phyloP scores from a whole-genome alignment of 805 yeast species.

The Wickerhamomyces sydowiorum region DNA sequence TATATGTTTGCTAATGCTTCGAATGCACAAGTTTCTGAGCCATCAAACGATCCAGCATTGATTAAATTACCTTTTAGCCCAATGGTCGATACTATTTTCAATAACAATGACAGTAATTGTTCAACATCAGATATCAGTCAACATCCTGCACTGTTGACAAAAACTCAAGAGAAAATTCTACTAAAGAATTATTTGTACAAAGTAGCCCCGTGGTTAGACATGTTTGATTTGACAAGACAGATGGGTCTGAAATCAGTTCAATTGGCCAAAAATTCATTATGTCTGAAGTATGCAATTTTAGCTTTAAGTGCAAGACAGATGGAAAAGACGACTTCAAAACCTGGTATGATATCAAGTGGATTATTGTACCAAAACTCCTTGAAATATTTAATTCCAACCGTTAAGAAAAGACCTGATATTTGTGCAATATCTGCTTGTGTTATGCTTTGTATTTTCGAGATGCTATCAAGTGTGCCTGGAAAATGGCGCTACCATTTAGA shows the following conservation, averaged over 20 bases:
- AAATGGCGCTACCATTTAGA: slow-evolving; percentile 34
- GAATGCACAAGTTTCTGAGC: slow-evolving; percentile 5
- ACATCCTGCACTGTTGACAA: slow-evolving; percentile 19
- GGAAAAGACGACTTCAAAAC: slow-evolving; percentile 21
- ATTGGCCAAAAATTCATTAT: slow-evolving; percentile 33
- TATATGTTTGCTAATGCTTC: slow-evolving; percentile 34
- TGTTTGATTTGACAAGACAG: slow-evolving; percentile 30
- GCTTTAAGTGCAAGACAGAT: slow-evolving; percentile 29
- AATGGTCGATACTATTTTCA: too few species aligned
- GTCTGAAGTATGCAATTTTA: slow-evolving; percentile 24
- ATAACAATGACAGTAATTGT: too few species aligned
- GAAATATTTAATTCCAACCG: slow-evolving; percentile 27
- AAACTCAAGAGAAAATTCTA: slow-evolving; percentile 28
- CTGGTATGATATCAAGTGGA: slow-evolving; percentile 13
- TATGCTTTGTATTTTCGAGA: slow-evolving; percentile 35
- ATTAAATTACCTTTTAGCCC: not conserved
- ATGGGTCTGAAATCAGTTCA: slow-evolving; percentile 29
- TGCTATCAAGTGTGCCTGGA: slow-evolving; percentile 33
- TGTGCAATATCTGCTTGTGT: slow-evolving; percentile 33
- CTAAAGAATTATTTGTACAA: slow-evolving; percentile 30
- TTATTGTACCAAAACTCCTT: slow-evolving; percentile 29
- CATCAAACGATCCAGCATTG: not conserved
- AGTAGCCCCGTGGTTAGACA: slow-evolving; percentile 34
- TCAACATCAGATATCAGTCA: too few species aligned
- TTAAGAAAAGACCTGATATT: slow-evolving; percentile 25